Evolutionary conservation across 495 filamentous ascomycete genomes (phyloP).

Genomic region (Aspergillus bridgeri): DNA sequence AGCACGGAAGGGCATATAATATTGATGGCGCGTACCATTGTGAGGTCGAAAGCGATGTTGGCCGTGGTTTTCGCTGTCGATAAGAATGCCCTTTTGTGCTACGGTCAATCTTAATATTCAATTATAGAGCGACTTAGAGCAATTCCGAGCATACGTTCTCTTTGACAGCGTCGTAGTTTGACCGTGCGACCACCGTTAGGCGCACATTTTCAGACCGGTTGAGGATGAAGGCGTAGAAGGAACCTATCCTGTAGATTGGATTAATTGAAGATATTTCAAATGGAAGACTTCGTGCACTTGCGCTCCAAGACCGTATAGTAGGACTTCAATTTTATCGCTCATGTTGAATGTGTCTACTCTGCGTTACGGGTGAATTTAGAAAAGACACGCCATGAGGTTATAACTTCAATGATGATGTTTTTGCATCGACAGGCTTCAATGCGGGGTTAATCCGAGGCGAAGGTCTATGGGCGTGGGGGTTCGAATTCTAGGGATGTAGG

Average conservation of each 20-base stretch:
- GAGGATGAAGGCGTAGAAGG: constrained; percentile 48
- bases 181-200: constrained; percentile 51
- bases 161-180: constrained; percentile 48
- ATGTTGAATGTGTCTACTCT: constrained; percentile 12
- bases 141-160: constrained; percentile 27
- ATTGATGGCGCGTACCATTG: constrained; percentile 24
- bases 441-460: constrained; percentile 10
- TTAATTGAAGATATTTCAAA: not conserved
- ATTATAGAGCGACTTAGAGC: not conserved
- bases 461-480: constrained; percentile 1
- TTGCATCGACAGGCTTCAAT: not conserved
- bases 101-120: not conserved
- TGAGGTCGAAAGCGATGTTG: constrained; percentile 39
- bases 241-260: constrained; percentile 33
- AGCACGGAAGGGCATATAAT: not conserved
- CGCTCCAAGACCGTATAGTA: constrained; percentile 39
- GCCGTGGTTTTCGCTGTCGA: constrained; percentile 47
- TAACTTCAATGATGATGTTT: not conserved
- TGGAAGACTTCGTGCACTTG: constrained; percentile 12
- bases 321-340: constrained; percentile 32
- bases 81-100: constrained; percentile 36
- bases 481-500: not conserved
- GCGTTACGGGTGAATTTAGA: not conserved
- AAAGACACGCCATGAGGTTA: not conserved
- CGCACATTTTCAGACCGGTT: constrained; percentile 36